phyloP scores from a whole-genome alignment of 805 yeast genomes.

The Priceomyces haplophilus region DNA sequence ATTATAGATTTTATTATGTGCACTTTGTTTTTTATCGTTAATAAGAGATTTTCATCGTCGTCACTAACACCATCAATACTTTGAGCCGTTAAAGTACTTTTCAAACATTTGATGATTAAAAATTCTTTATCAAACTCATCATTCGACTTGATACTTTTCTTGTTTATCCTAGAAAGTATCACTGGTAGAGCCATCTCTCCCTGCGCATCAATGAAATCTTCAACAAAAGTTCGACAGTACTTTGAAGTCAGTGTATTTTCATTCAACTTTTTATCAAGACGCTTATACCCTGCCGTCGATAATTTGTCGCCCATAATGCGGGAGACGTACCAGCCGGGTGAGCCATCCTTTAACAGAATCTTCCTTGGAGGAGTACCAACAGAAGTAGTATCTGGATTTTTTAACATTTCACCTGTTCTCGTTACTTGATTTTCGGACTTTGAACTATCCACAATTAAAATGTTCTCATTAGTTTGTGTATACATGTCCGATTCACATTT shows the following conservation, averaged over 20 bases:
- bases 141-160: constrained; percentile 42
- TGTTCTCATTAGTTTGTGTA: neutral
- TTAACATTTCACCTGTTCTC: neutral
- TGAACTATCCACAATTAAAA: neutral
- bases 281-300: constrained; percentile 30
- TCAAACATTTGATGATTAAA: constrained; percentile 37
- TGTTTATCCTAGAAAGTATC: constrained; percentile 35
- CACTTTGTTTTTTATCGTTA: constrained; percentile 17
- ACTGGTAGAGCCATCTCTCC: constrained; percentile 44
- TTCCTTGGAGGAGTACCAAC: constrained; percentile 13
- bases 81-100: constrained; percentile 26
- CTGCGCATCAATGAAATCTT: constrained; percentile 35
- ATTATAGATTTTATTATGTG: constrained; percentile 37
- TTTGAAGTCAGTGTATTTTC: constrained; percentile 19
- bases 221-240: constrained; percentile 26
- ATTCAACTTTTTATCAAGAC: constrained; percentile 31
- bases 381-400: neutral
- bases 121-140: constrained; percentile 43
- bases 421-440: neutral
- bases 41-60: constrained; percentile 7
- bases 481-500: neutral
- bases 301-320: constrained; percentile 34
- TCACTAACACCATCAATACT: constrained; percentile 11
- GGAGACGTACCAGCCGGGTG: constrained; percentile 42
- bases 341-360: constrained; percentile 31